phyloP scores from a whole-genome alignment of 2,329 filamentous ascomycete genomes.

The Apiospora hydei region DNA sequence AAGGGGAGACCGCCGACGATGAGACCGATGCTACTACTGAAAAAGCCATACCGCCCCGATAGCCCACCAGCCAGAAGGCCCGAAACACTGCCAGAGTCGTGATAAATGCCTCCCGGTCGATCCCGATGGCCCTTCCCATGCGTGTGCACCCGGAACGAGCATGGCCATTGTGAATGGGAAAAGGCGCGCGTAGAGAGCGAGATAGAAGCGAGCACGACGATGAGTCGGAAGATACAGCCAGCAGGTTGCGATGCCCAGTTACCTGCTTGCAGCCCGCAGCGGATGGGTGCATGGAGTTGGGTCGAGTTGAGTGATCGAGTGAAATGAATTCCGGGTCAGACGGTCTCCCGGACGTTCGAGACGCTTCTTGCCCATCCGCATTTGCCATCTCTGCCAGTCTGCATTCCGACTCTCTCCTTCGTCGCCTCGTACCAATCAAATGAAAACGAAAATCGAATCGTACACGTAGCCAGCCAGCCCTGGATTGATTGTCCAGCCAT shows the following conservation, averaged over 20 bases:
- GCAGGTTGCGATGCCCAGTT: not conserved
- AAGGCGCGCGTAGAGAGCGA: not conserved
- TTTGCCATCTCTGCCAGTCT: not conserved
- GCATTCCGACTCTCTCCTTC: not conserved
- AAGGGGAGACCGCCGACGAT: constrained; percentile 11
- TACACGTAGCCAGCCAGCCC: constrained; percentile 1
- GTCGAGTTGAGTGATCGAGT: not conserved
- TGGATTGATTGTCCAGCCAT: not conserved
- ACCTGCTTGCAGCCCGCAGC: not conserved
- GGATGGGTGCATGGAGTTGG: no score
- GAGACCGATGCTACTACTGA: constrained; percentile 19
- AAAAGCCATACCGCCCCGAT: constrained; percentile 18
- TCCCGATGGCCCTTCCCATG: constrained; percentile 4
- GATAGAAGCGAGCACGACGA: constrained; percentile 18
- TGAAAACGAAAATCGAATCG: not conserved
- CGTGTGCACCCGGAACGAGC: not conserved
- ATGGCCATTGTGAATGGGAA: not conserved
- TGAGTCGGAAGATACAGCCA: no score
- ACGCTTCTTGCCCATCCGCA: not conserved
- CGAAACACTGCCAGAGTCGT: constrained; percentile 9
- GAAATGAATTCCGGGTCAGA: not conserved
- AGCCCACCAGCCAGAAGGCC: constrained; percentile 17
- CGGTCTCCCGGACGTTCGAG: not conserved
- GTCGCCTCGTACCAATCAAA: not conserved
- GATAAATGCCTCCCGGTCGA: constrained; percentile 20